These are phyloP conservation scores for Fomitopsis palustris DNA, from an alignment of 1,284 basidiomycete genomes.

Conservation along the genomic window DNA sequence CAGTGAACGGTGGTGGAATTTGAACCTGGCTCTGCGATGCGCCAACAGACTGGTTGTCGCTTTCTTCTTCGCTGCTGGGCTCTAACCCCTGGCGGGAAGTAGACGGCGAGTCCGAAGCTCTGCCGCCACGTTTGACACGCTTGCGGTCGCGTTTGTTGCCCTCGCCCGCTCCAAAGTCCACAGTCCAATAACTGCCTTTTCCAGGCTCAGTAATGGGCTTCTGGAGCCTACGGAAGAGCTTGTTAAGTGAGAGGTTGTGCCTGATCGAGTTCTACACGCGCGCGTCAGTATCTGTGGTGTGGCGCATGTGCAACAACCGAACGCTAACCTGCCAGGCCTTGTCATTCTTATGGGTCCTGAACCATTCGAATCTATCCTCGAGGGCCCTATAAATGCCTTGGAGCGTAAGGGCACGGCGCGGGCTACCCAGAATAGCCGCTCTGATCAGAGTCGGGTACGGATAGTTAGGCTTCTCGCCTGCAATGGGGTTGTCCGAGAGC, in stretches of 20 bases:
- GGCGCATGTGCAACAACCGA: neutral
- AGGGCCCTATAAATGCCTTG: conserved; percentile 62
- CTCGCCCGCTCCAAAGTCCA: conserved; percentile 58
- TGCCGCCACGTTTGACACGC: conserved; percentile 40
- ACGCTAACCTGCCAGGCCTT: conserved; percentile 61
- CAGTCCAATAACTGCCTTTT: conserved; percentile 71
- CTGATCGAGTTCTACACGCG: conserved; percentile 73
- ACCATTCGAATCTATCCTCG: conserved; percentile 57
- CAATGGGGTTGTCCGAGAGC: conserved; percentile 44
- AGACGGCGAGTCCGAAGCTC: conserved; percentile 12
- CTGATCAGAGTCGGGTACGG: conserved; percentile 58
- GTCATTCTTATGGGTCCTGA: conserved; percentile 41
- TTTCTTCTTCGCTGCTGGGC: neutral
- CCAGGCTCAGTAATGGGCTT: conserved; percentile 69
- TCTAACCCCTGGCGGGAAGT: neutral
- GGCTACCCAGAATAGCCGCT: conserved; percentile 68
- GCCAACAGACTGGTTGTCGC: neutral
- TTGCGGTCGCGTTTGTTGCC: conserved; percentile 64
- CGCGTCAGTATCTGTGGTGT: conserved; percentile 1
- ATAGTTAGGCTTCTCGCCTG: conserved; percentile 49
- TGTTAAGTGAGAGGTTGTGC: conserved; percentile 87
- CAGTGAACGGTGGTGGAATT: neutral
- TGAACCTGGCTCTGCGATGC: neutral
- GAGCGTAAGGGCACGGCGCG: conserved; percentile 52
- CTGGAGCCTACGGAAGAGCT: conserved; percentile 67